These are phyloP conservation scores for Torrubiella hemipterigena DNA, from an alignment of 2,329 filamentous ascomycete genomes.

Conservation along the genomic window DNA sequence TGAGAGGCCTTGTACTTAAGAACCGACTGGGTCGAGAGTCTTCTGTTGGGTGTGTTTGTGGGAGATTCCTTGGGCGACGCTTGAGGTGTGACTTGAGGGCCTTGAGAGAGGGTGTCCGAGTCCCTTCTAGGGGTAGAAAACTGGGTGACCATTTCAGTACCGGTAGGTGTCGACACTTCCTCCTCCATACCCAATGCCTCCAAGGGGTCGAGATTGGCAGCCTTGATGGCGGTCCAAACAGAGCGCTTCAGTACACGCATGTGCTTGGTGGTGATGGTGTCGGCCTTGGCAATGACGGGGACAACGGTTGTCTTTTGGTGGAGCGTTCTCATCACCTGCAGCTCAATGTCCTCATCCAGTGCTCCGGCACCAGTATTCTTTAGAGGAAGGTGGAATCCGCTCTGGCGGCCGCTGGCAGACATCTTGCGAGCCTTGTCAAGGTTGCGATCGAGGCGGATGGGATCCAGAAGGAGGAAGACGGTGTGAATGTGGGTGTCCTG, in stretches of 20 bases:
- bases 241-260: slow-evolving; percentile 86
- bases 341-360: slow-evolving; percentile 78
- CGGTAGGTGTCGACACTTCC: slow-evolving; percentile 23
- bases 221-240: slow-evolving; percentile 80
- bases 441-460: slow-evolving; percentile 72
- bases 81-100: slow-evolving; percentile 17
- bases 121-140: slow-evolving; percentile 12
- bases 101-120: slow-evolving; percentile 26
- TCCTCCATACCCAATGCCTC: slow-evolving; percentile 77
- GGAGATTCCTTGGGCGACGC: too few species aligned
- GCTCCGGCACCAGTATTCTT: slow-evolving; percentile 40
- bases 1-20: slow-evolving; percentile 31
- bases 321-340: slow-evolving; percentile 78
- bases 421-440: slow-evolving; percentile 52
- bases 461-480: slow-evolving; percentile 85
- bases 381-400: slow-evolving; percentile 27
- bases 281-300: slow-evolving; percentile 90
- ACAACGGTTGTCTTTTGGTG: slow-evolving; percentile 93
- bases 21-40: slow-evolving; percentile 32
- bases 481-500: slow-evolving; percentile 97
- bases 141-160: slow-evolving; percentile 11
- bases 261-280: slow-evolving; percentile 90
- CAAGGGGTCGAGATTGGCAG: slow-evolving; percentile 75
- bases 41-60: slow-evolving; percentile 24
- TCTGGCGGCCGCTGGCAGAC: slow-evolving; percentile 37